Base-by-base conservation (phyloP, 106 monocot genomes). In the Allium fistulosum region DNA sequence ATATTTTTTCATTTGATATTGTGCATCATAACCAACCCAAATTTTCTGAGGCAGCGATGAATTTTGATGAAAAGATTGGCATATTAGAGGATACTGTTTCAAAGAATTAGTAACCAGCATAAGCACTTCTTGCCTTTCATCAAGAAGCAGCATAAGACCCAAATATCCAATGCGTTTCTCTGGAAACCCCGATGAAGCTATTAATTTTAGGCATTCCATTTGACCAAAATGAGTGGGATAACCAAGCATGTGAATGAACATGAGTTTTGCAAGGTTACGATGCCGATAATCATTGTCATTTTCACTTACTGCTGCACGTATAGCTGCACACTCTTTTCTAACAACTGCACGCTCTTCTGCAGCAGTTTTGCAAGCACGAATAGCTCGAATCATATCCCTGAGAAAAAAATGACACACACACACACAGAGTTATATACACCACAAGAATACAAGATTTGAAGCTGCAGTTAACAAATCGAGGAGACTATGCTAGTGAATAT, bases 61-160 rank as follows among this genome's bases (percentile, higher is more conserved):
- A 37, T 37, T 37, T 37, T 37, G 37, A 37, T 37, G 37, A 37
- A 62, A n/a, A 62, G 46, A 62, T 62, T 7, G 3, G n/a, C 12
- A 62, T 18, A 14, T 8, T 17, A 48, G 7, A 64, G 92, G 92
- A 92, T 99, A 99, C 97, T 99, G 97, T 75, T 99, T 99, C 67
- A 99, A 79, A 17, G 97, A 99, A 80, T 99, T 99, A 61, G 97
- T 99, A 63, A 99, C 97, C 75, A 99, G 74, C 97, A 99, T 99
- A 76, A 99, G 92, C 59, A 99, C 97, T 83, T 99, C 97, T 69
- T 99, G 97, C 74, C 97, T 82, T 80, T 99, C 97, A 75, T 99
- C 97, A 53, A 99, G 89, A 79, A 99, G 97, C 75, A 99, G 79
- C 97, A 99, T 99, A 48, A 99, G 82, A 28, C 97, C 97, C 55